A percentile compares a stretch with the other conserved stretches of the same genome.
These are phyloP conservation scores for Termitomyces sp. DNA, from an alignment of 768 basidiomycete species.

Conservation along the genomic window DNA sequence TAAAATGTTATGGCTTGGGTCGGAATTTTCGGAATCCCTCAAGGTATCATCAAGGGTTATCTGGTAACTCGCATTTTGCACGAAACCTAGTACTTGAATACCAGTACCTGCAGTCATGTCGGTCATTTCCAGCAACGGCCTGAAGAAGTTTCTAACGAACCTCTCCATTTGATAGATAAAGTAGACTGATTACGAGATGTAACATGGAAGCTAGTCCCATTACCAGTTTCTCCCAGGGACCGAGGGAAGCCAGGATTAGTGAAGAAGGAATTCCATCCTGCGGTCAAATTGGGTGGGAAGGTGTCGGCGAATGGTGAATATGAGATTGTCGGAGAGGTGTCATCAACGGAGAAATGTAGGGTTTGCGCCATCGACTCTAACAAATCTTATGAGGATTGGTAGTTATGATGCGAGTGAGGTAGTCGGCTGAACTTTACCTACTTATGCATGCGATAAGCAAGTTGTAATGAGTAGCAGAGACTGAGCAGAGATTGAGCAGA, in stretches of 20 bases:
- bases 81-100: conserved; percentile 56
- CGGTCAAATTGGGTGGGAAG: too few relatives aligned
- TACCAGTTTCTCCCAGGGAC: conserved; percentile 43
- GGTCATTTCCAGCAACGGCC: not conserved
- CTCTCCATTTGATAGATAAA: conserved; percentile 37
- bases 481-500: too few relatives aligned
- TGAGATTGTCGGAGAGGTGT: conserved; percentile 60
- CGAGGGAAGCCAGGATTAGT: conserved; percentile 43
- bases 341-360: conserved; percentile 40
- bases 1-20: conserved; percentile 25
- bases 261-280: conserved; percentile 54
- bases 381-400: not conserved
- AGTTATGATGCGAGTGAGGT: too few relatives aligned
- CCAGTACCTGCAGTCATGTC: conserved; percentile 51
- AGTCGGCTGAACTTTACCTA: not conserved
- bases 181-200: conserved; percentile 60
- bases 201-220: too few relatives aligned
- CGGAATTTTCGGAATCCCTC: conserved; percentile 18
- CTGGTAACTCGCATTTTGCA: conserved; percentile 38
- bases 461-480: not conserved
- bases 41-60: conserved; percentile 52
- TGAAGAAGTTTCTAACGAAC: not conserved
- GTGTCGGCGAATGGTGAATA: conserved; percentile 64
- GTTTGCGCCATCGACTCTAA: conserved; percentile 12
- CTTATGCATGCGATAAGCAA: not conserved